Evolutionary conservation across 345 rosid genomes (phyloP).

Genomic region (Eucalyptus urophylla): DNA sequence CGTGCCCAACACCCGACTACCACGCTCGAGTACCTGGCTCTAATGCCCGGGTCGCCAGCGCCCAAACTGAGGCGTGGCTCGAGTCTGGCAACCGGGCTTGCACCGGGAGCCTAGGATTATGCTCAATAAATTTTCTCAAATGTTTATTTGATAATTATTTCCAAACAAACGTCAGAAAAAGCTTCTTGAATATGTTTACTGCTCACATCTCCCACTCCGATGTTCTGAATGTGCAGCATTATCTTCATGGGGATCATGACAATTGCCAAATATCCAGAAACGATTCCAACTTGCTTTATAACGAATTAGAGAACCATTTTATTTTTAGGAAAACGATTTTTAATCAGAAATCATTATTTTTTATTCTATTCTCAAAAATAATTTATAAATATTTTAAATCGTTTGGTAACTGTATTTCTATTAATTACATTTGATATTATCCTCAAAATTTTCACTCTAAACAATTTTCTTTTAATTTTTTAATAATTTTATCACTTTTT

Average conservation of each 20-base stretch:
- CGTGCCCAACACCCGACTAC: background rate
- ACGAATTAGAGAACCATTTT: rapidly evolving
- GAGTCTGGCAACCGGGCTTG: background rate
- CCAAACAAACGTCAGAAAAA: background rate
- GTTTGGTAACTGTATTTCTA: rapidly evolving
- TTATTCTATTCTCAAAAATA: rapidly evolving
- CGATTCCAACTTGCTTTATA: rapidly evolving
- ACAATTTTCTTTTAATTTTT: rapidly evolving
- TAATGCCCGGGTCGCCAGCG: rapidly evolving
- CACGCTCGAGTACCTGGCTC: background rate
- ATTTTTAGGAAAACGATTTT: rapidly evolving
- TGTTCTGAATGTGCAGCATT: background rate
- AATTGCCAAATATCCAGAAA: too few species aligned
- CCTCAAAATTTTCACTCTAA: too few species aligned
- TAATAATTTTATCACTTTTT: too few species aligned
- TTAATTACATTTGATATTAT: too few species aligned
- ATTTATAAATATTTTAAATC: rapidly evolving
- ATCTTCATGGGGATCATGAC: background rate
- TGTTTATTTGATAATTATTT: background rate
- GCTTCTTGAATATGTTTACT: rapidly evolving
- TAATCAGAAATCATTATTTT: rapidly evolving
- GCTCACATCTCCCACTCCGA: background rate
- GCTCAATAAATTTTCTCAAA: background rate
- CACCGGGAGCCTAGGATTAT: background rate
- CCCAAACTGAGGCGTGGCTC: background rate